Evolutionary conservation across 2,329 filamentous ascomycete species (phyloP).

Genomic region (Aspergillus intermedius): DNA sequence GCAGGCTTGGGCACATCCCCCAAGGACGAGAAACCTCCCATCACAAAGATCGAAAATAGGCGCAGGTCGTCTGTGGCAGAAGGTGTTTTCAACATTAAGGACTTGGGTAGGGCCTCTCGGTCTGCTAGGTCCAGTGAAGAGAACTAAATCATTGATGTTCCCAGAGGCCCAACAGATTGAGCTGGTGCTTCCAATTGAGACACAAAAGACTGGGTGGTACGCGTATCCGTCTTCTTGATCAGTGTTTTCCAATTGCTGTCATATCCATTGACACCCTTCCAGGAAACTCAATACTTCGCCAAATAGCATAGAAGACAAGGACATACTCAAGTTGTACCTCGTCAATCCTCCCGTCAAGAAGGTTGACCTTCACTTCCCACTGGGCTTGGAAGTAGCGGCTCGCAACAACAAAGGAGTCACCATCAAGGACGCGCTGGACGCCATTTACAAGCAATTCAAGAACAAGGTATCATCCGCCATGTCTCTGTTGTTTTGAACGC

Average conservation of each 20-base stretch:
- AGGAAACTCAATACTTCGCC: slow-evolving; percentile 95
- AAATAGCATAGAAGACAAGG: slow-evolving; percentile 69
- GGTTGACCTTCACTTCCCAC: slow-evolving; percentile 86
- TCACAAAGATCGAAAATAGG: slow-evolving; percentile 53
- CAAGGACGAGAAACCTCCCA: slow-evolving; percentile 51
- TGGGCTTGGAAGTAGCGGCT: slow-evolving; percentile 80
- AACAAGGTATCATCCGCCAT: slow-evolving; percentile 62
- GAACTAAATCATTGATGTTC: not conserved
- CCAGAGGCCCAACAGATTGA: slow-evolving; percentile 27
- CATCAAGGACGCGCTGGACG: slow-evolving; percentile 92
- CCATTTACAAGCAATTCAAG: slow-evolving; percentile 93
- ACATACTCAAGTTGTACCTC: slow-evolving; percentile 73
- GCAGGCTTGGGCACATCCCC: slow-evolving; percentile 67
- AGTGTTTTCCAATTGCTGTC: not conserved
- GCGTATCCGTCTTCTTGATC: not conserved
- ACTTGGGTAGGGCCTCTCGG: slow-evolving; percentile 62
- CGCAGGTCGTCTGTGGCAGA: slow-evolving; percentile 66
- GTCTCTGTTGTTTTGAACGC: not conserved
- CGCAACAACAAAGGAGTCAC: slow-evolving; percentile 91
- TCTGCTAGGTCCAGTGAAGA: not conserved
- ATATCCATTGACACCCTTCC: not conserved
- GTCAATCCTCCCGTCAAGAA: slow-evolving; percentile 81
- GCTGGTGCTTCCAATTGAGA: slow-evolving; percentile 28
- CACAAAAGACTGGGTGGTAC: slow-evolving; percentile 31
- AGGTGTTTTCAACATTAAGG: slow-evolving; percentile 75